These are phyloP conservation scores for Edaphochlamys debaryana DNA, from an alignment of 139 green algal species.

Conservation along the genomic window DNA sequence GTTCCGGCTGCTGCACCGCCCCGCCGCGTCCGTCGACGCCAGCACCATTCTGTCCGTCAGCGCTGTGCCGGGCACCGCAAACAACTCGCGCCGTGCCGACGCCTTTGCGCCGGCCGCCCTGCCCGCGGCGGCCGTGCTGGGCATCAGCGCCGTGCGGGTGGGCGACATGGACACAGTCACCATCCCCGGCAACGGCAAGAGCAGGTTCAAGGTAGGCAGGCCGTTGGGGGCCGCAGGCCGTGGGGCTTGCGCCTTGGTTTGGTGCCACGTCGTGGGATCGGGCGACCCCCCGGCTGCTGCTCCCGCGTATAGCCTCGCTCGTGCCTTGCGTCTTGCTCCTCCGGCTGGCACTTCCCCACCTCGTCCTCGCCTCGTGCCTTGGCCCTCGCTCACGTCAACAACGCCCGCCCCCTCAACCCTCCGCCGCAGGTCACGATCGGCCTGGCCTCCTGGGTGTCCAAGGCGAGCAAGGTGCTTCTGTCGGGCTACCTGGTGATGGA, in stretches of 20 bases:
- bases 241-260: too few species aligned
- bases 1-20: neutral
- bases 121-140: neutral
- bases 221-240: too few species aligned
- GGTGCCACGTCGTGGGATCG: too few species aligned
- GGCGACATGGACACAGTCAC: neutral
- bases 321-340: too few species aligned
- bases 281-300: too few species aligned
- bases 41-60: neutral
- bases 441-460: neutral
- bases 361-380: too few species aligned
- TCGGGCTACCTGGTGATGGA: conserved; percentile 22
- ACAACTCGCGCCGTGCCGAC: neutral
- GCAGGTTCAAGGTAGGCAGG: too few species aligned
- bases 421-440: neutral
- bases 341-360: too few species aligned
- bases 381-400: too few species aligned
- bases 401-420: too few species aligned
- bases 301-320: too few species aligned
- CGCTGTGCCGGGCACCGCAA: neutral
- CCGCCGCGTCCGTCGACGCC: neutral
- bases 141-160: neutral
- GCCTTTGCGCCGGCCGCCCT: neutral
- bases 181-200: neutral
- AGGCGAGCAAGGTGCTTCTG: neutral